Evolutionary conservation across 2,329 filamentous ascomycete species (phyloP), one percentile per base, ranked within the genome.

Genomic region (Aspergillus aculeatus): DNA sequence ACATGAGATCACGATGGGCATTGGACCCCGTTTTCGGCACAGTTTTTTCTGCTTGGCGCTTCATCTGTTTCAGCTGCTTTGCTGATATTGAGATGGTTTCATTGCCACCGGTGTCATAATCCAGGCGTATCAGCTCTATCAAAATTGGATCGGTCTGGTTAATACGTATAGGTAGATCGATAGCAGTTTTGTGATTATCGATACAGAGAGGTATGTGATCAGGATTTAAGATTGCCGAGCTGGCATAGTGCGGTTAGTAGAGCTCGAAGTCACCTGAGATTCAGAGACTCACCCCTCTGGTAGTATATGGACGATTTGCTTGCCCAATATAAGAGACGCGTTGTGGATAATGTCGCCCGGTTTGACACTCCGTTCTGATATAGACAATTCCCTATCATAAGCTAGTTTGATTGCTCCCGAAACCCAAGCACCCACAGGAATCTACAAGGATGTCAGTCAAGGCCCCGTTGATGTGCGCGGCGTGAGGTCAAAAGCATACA

Each of bases 281-380:
- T 4, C n/a, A 57, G 51, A 49, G 47, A 23, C 82, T 66, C 75
- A 89, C 81, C 96, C 96, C 81, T 99, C 95, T 2, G 95, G 95
- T 57, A 99, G 81, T 71, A 99, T 96, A 73, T 99, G 95, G 76
- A 99, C 94, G 68, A 97, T 96, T 78, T 98, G 93, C 75, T 92
- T 95, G 71, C 95, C 95, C 78, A 96, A 84, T 64, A 99, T 98
- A 70, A 98, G 84, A 23, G 93, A 96, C 32, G 91, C 86, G 73
- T 98, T 97, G 73, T 97, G 91, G 62, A 96, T 81, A 64, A 99
- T 93, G 63, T 85, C 88, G 29, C 89, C 90, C 16, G 93, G 87
- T 72, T 96, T 96, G 73, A 99, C 94, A 71, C 88, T 91, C 66
- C 90, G 88, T 75, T 97, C 96, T n/a, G 91, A 95, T 66, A 99